Conservation (phyloP, 2,329 filamentous ascomycete genomes). For the Calonectria honghensis region DNA sequence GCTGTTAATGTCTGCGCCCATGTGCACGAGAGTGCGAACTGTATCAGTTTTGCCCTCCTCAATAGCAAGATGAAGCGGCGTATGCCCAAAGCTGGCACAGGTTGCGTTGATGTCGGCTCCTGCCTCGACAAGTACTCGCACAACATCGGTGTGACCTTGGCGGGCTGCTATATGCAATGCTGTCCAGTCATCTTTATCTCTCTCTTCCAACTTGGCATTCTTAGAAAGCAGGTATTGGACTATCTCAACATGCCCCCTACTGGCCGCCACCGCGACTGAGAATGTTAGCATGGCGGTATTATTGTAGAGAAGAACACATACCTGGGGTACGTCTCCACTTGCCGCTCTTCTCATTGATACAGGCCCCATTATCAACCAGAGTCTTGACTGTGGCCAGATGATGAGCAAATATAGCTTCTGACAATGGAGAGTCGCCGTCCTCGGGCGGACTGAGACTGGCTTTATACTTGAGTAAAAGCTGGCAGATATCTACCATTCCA, state of each 20-base stretch:
- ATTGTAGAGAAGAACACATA: background rate
- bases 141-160: background rate
- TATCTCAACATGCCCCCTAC: background rate
- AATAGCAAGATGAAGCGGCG: background rate
- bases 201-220: constrained; percentile 4
- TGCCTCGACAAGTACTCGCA: background rate
- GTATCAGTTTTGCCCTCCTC: background rate
- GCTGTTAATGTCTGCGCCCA: constrained; percentile 21
- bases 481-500: background rate
- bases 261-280: constrained; percentile 12
- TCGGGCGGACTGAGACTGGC: constrained; percentile 17
- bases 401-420: constrained; percentile 6
- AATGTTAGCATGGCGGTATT: background rate
- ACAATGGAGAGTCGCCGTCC: background rate
- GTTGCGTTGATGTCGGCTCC: constrained; percentile 5
- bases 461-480: constrained; percentile 22
- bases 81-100: background rate
- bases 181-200: constrained; percentile 1
- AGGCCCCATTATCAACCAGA: constrained; percentile 23
- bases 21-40: background rate
- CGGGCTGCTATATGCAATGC: background rate
- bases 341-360: constrained; percentile 18
- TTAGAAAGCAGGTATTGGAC: constrained; percentile 11
- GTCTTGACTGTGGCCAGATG: constrained; percentile 18
- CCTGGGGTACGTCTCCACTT: constrained; percentile 26